Percentiles rank a stretch among this genome's conserved stretches.
Evolutionary conservation across 2,329 filamentous ascomycete genomes (phyloP).

Genomic region (Xylariaceae sp.): DNA sequence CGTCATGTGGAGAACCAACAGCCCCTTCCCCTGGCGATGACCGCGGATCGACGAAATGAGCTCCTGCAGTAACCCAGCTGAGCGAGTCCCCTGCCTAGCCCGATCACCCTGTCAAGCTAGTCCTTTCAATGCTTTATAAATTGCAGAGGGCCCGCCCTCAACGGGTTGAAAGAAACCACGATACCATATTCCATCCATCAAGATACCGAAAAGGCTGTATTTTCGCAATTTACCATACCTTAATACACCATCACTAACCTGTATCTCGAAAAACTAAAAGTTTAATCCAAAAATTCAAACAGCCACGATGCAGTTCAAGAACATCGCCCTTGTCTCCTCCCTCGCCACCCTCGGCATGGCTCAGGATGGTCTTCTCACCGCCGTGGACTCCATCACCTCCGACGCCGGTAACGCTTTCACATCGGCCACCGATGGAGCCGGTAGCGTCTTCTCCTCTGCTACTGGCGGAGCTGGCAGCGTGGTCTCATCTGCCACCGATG

Average conservation of each 20-base stretch:
- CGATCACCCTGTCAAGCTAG: too few relatives aligned
- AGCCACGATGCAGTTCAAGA: constrained; percentile 3
- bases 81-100: too few relatives aligned
- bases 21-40: too few relatives aligned
- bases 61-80: too few relatives aligned
- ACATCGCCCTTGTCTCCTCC: neutral
- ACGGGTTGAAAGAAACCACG: neutral
- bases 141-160: neutral
- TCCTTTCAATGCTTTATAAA: too few relatives aligned
- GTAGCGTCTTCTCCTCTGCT: neutral
- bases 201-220: neutral
- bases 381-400: neutral
- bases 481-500: neutral
- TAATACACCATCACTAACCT: neutral
- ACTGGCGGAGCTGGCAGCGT: neutral
- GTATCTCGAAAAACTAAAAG: too few relatives aligned
- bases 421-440: neutral
- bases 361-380: neutral
- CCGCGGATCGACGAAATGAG: too few relatives aligned
- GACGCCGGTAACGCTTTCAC: neutral
- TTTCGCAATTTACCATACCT: neutral
- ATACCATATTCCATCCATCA: too few relatives aligned
- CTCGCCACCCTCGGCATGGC: neutral
- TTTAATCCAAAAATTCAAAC: neutral
- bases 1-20: too few relatives aligned